Percentiles rank a stretch among this genome's conserved stretches.
Conservation (phyloP, 176 grass and related monocot genomes). For the Poa pratensis region DNA sequence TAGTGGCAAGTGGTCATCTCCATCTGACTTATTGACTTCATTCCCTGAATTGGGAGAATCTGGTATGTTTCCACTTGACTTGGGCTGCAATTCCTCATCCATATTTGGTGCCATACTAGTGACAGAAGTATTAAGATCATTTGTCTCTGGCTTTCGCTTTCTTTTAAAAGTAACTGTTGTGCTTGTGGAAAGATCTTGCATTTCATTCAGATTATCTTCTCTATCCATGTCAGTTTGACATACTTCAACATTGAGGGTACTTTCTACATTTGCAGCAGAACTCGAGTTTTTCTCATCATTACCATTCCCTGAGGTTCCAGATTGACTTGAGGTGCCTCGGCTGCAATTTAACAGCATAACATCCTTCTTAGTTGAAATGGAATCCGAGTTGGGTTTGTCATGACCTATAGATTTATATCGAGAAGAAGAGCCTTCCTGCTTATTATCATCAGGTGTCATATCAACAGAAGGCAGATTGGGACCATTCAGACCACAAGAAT, state of each 20-base stretch:
- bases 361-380: slow-evolving; percentile 32
- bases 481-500: slow-evolving; percentile 43
- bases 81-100: slow-evolving; percentile 41
- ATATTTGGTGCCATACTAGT: slow-evolving; percentile 33
- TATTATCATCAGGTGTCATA: slow-evolving; percentile 42
- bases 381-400: slow-evolving; percentile 36
- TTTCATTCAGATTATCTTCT: slow-evolving; percentile 55
- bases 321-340: slow-evolving; percentile 34
- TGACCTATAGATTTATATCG: slow-evolving; percentile 33
- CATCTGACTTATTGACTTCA: slow-evolving; percentile 81
- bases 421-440: slow-evolving; percentile 40
- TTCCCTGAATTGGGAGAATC: slow-evolving; percentile 63
- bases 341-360: slow-evolving; percentile 34
- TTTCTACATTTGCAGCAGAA: slow-evolving; percentile 30
- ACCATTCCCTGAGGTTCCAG: slow-evolving; percentile 38
- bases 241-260: slow-evolving; percentile 45
- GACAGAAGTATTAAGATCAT: slow-evolving; percentile 43
- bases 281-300: slow-evolving; percentile 37
- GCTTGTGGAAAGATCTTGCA: slow-evolving; percentile 52
- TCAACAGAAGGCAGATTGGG: slow-evolving; percentile 46
- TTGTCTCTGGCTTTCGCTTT: slow-evolving; percentile 64
- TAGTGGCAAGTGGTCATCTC: slow-evolving; percentile 91
- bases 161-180: slow-evolving; percentile 62
- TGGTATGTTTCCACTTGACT: slow-evolving; percentile 40
- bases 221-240: slow-evolving; percentile 50